Conservation (phyloP, 306 rosid species). For the Malus asiatica region DNA sequence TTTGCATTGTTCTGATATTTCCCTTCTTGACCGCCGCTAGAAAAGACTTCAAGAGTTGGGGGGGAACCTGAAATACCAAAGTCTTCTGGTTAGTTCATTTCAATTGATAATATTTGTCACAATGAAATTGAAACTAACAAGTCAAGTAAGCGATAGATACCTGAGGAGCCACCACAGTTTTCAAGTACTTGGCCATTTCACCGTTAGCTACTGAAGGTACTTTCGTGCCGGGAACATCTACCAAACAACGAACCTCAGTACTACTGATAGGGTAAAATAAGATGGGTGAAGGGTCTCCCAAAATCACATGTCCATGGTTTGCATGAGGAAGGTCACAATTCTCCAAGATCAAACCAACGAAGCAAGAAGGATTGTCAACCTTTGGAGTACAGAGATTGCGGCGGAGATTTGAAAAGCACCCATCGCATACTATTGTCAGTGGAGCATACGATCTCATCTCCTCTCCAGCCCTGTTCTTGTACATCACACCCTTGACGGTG, state of each 20-base stretch:
- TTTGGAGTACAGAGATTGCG: slow-evolving; percentile 62
- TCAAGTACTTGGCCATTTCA: slow-evolving; percentile 64
- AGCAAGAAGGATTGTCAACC: slow-evolving; percentile 72
- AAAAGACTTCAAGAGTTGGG: slow-evolving; percentile 41
- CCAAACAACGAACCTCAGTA: slow-evolving; percentile 69
- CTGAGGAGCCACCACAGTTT: slow-evolving; percentile 71
- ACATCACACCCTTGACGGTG: slow-evolving; percentile 55
- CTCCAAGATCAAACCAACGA: slow-evolving; percentile 66
- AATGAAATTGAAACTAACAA: neutral
- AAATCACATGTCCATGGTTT: slow-evolving; percentile 69
- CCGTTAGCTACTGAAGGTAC: slow-evolving; percentile 66
- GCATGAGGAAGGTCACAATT: slow-evolving; percentile 60
- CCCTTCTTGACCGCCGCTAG: slow-evolving; percentile 65
- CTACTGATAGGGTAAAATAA: slow-evolving; percentile 66
- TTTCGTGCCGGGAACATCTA: slow-evolving; percentile 66
- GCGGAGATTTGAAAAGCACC: slow-evolving; percentile 78
- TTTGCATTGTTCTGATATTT: slow-evolving; percentile 65
- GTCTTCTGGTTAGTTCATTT: neutral
- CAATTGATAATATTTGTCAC: neutral
- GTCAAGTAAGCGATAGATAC: slow-evolving; percentile 22
- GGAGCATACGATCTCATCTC: slow-evolving; percentile 58
- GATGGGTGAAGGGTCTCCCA: slow-evolving; percentile 76
- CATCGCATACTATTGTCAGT: slow-evolving; percentile 76
- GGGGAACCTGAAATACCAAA: slow-evolving; percentile 52
- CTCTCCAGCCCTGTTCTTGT: slow-evolving; percentile 55